Evolutionary conservation across 2,329 filamentous ascomycete species (phyloP).

Genomic region (Tothia fuscella): DNA sequence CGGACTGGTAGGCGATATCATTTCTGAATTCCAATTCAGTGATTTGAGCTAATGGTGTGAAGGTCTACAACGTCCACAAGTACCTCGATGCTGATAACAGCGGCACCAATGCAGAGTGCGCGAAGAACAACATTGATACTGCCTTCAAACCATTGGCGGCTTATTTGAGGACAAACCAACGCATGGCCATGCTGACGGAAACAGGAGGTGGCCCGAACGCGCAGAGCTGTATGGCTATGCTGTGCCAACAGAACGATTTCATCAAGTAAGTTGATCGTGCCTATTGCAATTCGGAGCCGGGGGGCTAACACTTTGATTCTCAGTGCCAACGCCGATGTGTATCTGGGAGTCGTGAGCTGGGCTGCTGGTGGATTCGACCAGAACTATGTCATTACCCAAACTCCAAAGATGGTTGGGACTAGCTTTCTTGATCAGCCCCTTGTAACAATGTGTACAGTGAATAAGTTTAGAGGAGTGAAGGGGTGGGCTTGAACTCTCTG

Average conservation of each 20-base stretch:
- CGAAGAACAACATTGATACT: constrained; percentile 22
- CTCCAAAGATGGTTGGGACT: constrained; percentile 15
- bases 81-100: constrained; percentile 29
- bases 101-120: constrained; percentile 24
- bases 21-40: background rate
- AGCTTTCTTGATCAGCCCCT: constrained; percentile 15
- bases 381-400: constrained; percentile 19
- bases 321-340: constrained; percentile 21
- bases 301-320: background rate
- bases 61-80: constrained; percentile 30
- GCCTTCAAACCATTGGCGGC: constrained; percentile 24
- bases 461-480: background rate
- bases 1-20: constrained; percentile 31
- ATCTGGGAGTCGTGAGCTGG: constrained; percentile 21
- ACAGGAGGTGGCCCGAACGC: constrained; percentile 29
- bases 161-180: constrained; percentile 26
- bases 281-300: too few relatives aligned
- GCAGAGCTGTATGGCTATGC: constrained; percentile 20
- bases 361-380: constrained; percentile 20
- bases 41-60: background rate
- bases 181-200: constrained; percentile 29
- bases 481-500: too few relatives aligned
- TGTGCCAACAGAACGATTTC: constrained; percentile 23
- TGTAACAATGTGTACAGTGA: constrained; percentile 16
- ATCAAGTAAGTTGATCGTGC: constrained; percentile 15